Evolutionary conservation across 345 rosid species (phyloP).

Genomic region (Lagerstroemia speciosa): DNA sequence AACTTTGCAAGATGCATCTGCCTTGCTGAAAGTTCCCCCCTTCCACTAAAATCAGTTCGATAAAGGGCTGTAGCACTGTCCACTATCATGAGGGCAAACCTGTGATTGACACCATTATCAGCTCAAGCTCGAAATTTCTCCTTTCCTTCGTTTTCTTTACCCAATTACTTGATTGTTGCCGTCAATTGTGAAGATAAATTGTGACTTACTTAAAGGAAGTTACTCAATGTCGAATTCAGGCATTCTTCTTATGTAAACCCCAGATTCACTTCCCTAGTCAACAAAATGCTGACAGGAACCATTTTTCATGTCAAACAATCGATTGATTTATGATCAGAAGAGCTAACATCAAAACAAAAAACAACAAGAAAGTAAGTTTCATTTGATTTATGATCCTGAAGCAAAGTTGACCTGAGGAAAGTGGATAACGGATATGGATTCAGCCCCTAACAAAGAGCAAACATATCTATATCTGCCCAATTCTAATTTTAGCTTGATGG

Average conservation of each 20-base stretch:
- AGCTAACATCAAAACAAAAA: background rate
- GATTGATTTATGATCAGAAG: background rate
- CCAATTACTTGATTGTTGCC: background rate
- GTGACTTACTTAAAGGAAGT: background rate
- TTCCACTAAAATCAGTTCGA: constrained; percentile 89
- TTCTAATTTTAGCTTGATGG: background rate
- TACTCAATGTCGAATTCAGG: no score
- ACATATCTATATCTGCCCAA: background rate
- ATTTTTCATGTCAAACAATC: background rate
- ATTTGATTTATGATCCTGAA: background rate
- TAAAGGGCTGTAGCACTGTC: constrained; percentile 95
- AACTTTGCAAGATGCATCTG: constrained; percentile 99
- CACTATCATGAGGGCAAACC: constrained; percentile 87
- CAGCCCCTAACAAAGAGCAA: background rate
- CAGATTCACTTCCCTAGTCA: no score
- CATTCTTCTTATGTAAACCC: no score
- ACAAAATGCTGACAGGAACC: no score
- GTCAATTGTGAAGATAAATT: background rate
- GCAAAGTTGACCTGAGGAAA: background rate
- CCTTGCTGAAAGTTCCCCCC: constrained; percentile 92
- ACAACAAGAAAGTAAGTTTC: background rate
- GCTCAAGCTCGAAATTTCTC: background rate
- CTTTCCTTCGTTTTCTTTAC: background rate
- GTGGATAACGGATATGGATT: background rate
- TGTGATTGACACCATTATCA: background rate